Base-by-base conservation (phyloP, 768 basidiomycete species). In the Boletus sp. region DNA sequence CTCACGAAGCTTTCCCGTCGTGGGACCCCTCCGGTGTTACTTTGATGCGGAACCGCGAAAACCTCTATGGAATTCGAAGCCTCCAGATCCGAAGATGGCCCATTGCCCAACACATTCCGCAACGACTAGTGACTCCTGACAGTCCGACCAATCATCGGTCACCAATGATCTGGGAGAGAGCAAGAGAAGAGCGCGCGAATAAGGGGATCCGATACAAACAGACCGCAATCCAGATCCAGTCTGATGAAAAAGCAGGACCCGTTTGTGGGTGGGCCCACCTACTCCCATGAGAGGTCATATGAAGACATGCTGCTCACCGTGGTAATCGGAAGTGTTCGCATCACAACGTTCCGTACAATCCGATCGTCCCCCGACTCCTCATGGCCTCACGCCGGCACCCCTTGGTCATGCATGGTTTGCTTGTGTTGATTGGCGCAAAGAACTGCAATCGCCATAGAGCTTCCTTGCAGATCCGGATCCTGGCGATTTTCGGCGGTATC, bases 381-480 rank as follows among this genome's bases (percentile, higher is more conserved):
- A 29, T 28, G 32, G 24, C 33, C 33, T 37, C 54, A 41, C 37
- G 30, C 41, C n/a, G 46, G 58, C 33, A 47, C 37, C 54, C 40
- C 53, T 40, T 28, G 32, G 41, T 46, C 50, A 11, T 51, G 49
- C 39, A 7, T 29, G 14, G 37, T 36, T 48, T 46, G 46, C 47
- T 50, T n/a, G 42, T 55, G 44, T 47, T 65, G 66, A 65, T 68
- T 68, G 60, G 55, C 63, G 46, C 39, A 57, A 53, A 46, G 52
- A 60, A 54, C 35, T 33, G 28, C 53, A 35, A 48, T 37, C 41
- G 51, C 55, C 54, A 67, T 36, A n/a, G 40, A 10, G 49, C 64
- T 66, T 68, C 67, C 50, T 54, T 56, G 60, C 57, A 65, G 68
- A 70, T 70, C 67, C 61, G 65, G 37, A 45, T 59, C 52, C 65